These are phyloP conservation scores for Auriculariales sp. DNA, from an alignment of 768 basidiomycete species.

Conservation along the genomic window DNA sequence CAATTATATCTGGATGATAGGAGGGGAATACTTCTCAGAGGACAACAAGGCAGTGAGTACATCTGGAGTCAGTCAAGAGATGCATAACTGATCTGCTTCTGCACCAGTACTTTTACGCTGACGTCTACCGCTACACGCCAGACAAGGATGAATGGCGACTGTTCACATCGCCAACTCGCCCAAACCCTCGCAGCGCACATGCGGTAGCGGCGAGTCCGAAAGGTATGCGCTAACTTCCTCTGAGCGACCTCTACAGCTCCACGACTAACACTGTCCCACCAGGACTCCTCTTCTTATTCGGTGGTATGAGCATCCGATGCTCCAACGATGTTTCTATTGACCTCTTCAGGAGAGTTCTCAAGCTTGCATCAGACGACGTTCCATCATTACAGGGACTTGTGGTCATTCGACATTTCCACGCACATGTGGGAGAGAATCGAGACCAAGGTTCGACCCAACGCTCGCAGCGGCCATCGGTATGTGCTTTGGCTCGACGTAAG, in stretches of 20 bases:
- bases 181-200: conserved; percentile 80
- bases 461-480: conserved; percentile 72
- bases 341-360: conserved; percentile 80
- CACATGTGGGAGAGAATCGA: conserved; percentile 84
- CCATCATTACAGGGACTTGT: conserved; percentile 82
- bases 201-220: conserved; percentile 62
- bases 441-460: conserved; percentile 64
- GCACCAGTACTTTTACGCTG: conserved; percentile 68
- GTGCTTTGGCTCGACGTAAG: too few species aligned
- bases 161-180: conserved; percentile 72
- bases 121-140: conserved; percentile 74
- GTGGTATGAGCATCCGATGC: too few species aligned
- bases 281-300: conserved; percentile 75
- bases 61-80: too few species aligned
- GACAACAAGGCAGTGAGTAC: conserved; percentile 62
- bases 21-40: conserved; percentile 79
- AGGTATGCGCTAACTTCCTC: too few species aligned
- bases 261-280: too few species aligned
- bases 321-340: too few species aligned
- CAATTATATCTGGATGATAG: conserved; percentile 71
- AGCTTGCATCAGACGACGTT: conserved; percentile 71
- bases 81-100: neutral
- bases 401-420: conserved; percentile 68
- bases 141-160: conserved; percentile 89
- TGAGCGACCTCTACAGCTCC: too few species aligned